A percentile compares a stretch with the other conserved stretches of the same genome.
These are phyloP conservation scores for Cicer arietinum DNA, from an alignment of 306 rosid genomes.

Conservation along the genomic window DNA sequence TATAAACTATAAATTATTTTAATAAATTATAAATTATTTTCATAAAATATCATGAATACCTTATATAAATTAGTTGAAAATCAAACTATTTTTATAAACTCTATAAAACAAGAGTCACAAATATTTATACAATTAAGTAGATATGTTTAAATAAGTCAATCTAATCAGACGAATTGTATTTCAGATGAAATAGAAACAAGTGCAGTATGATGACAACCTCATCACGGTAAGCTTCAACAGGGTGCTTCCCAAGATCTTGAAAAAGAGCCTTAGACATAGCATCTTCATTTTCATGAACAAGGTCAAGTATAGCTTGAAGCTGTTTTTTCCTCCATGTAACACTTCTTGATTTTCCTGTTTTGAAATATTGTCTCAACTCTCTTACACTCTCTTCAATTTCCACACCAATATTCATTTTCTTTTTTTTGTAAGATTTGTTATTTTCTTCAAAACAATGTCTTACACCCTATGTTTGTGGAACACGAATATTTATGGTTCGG, in stretches of 20 bases:
- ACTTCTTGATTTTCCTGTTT: slow-evolving; percentile 63
- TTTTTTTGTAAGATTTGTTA: neutral
- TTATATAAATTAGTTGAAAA: no score
- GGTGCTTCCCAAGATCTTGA: slow-evolving; percentile 92
- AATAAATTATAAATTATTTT: no score
- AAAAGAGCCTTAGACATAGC: slow-evolving; percentile 61
- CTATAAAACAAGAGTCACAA: no score
- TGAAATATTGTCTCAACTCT: slow-evolving; percentile 66
- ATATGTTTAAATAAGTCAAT: no score
- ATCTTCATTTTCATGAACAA: slow-evolving; percentile 66
- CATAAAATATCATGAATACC: no score
- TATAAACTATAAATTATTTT: no score
- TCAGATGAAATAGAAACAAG: neutral
- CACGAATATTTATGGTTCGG: neutral
- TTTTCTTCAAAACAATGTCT: neutral
- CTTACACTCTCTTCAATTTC: slow-evolving; percentile 44
- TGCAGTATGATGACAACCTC: slow-evolving; percentile 54
- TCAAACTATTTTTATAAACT: no score
- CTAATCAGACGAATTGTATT: no score
- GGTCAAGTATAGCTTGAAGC: slow-evolving; percentile 58
- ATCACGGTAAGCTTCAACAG: slow-evolving; percentile 72
- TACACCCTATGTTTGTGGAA: neutral
- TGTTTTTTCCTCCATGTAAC: slow-evolving; percentile 80
- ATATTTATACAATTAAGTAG: no score
- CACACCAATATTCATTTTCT: neutral